A percentile compares a stretch with the other conserved stretches of the same genome.
Conservation (phyloP, 2,329 filamentous ascomycete genomes). For the Trichoderma guizhouense region DNA sequence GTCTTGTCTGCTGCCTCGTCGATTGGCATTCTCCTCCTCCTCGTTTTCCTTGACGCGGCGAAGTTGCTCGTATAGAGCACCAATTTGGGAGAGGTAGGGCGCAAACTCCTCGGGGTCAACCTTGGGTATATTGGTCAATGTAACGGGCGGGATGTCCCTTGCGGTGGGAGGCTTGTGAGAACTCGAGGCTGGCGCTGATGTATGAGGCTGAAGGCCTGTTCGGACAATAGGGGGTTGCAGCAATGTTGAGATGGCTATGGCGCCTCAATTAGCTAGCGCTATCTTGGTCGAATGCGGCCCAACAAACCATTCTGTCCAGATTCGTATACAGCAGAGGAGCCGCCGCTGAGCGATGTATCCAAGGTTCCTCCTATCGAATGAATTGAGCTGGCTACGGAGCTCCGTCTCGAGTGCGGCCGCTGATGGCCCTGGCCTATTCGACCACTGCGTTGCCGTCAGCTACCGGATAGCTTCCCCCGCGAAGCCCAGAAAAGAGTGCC, state of each 20-base stretch:
- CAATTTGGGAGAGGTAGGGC: conserved; percentile 80
- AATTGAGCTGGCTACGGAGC: conserved; percentile 83
- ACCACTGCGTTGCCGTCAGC: conserved; percentile 30
- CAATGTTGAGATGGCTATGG: conserved; percentile 82
- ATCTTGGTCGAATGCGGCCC: neutral
- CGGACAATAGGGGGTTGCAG: conserved; percentile 86
- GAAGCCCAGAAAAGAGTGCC: conserved; percentile 14
- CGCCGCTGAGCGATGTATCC: conserved; percentile 61
- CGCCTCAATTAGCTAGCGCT: conserved; percentile 9
- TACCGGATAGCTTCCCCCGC: neutral
- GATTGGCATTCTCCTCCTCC: conserved; percentile 51
- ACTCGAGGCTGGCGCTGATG: conserved; percentile 64
- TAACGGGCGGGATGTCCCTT: conserved; percentile 88
- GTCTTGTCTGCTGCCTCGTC: conserved; percentile 41
- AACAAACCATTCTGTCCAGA: conserved; percentile 75
- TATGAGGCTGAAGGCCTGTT: conserved; percentile 80
- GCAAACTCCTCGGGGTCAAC: conserved; percentile 78
- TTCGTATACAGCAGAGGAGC: conserved; percentile 61
- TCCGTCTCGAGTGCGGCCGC: conserved; percentile 59
- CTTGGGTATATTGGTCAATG: conserved; percentile 81
- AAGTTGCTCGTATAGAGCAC: conserved; percentile 83
- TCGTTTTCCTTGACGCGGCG: conserved; percentile 76
- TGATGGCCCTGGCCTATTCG: conserved; percentile 46
- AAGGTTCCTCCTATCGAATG: conserved; percentile 82
- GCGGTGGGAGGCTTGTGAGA: conserved; percentile 79